These are phyloP conservation scores for Mycena latifolia DNA, from an alignment of 768 basidiomycete genomes.

Conservation along the genomic window DNA sequence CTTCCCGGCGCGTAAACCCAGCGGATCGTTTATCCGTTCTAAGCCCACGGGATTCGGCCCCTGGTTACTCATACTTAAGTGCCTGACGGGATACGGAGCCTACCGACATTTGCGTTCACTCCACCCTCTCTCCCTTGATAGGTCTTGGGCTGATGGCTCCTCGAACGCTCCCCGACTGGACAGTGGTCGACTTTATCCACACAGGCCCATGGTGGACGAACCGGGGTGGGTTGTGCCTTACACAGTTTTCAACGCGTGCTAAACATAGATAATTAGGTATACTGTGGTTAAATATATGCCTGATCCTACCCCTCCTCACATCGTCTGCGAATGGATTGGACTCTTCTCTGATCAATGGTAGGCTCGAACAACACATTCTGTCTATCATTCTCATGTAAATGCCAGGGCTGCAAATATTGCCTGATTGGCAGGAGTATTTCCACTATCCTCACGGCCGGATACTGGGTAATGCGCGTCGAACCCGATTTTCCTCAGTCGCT, in stretches of 20 bases:
- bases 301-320: constrained; percentile 74
- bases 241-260: neutral
- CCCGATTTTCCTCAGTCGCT: neutral
- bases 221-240: constrained; percentile 54
- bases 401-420: constrained; percentile 75
- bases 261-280: constrained; percentile 56
- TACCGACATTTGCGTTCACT: constrained; percentile 14
- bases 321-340: constrained; percentile 77
- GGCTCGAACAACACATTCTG: neutral
- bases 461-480: constrained; percentile 52
- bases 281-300: constrained; percentile 66
- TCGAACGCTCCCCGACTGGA: constrained; percentile 59
- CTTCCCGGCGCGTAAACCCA: constrained; percentile 9
- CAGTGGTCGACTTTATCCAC: constrained; percentile 71
- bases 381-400: constrained; percentile 31
- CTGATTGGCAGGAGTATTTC: constrained; percentile 72
- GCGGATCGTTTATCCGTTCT: constrained; percentile 31
- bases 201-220: constrained; percentile 73
- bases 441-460: constrained; percentile 62
- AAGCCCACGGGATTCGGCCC: constrained; percentile 30
- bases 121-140: constrained; percentile 5
- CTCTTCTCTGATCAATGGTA: constrained; percentile 73
- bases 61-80: constrained; percentile 22
- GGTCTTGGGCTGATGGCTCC: constrained; percentile 37
- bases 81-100: constrained; percentile 7